Evolutionary conservation across 495 filamentous ascomycete species (phyloP), one percentile per base, ranked within the genome.

Genomic region (Hypoxylon cercidicola): DNA sequence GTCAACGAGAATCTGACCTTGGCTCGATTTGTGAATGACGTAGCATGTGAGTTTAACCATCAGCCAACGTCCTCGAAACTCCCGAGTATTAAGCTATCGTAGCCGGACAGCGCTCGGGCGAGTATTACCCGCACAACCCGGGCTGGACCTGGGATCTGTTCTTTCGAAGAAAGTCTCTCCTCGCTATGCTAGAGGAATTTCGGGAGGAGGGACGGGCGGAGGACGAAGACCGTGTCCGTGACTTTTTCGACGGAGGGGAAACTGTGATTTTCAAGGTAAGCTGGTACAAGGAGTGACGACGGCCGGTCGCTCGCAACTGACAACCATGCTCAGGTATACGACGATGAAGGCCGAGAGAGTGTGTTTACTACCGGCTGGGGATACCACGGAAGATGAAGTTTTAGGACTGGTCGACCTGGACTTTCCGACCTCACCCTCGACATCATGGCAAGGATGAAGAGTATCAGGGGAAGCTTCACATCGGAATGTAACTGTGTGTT

Each of bases 191-290:
- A 11, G 35, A 50, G 2, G 62, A 66, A 5, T 55, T 66, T 13
- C n/a, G 34, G 43, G 57, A 66, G 20, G n/a, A 60, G 10, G 56
- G 62, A 7, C 41, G 37, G n/a, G 43, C 12, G 12, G 47, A 64
- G 10, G 16, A 15, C 4, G 54, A 64, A 10, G 47, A 48, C 10
- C 55, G 55, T 11, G 49, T 65, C 4, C 41, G 54, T 11, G 49
- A 65, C 19, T 65, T 18, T 15, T 65, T 65, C 13, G 55, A 54
- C 11, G 62, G 62, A 9, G 62, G 62, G 1, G 62, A 65, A 21
- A 65, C 62, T 3, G 55, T 65, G 0, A 43, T 55, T 11, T 65
- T 39, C 16, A 58, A 65, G 55, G 62, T 65, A 13, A 59, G 62
- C 19, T 8, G 3, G 2, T 23, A 1, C 23, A 25, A n/a, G 25